Evolutionary conservation across 176 grass and related monocot genomes (phyloP).

Genomic region (Thinopyrum elongatum): DNA sequence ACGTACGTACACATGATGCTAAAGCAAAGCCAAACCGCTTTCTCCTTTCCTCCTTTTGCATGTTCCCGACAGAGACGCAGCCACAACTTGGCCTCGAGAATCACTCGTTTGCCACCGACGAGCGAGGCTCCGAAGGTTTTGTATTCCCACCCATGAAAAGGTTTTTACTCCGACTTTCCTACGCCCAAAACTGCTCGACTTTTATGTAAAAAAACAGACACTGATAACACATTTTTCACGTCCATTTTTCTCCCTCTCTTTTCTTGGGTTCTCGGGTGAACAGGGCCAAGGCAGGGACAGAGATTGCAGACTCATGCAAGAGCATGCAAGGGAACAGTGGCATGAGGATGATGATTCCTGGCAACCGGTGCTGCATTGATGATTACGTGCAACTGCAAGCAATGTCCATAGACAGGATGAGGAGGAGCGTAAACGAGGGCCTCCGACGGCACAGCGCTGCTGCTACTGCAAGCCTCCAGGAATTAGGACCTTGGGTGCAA

Average conservation of each 20-base stretch:
- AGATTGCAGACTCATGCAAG: constrained; percentile 34
- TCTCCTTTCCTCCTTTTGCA: constrained; percentile 21
- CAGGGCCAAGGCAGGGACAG: constrained; percentile 63
- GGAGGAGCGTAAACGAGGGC: constrained; percentile 48
- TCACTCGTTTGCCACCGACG: constrained; percentile 63
- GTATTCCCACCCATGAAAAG: constrained; percentile 66
- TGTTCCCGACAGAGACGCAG: constrained; percentile 54
- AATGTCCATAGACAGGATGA: constrained; percentile 45
- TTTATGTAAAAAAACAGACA: neutral
- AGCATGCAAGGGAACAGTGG: constrained; percentile 57
- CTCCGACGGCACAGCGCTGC: constrained; percentile 43
- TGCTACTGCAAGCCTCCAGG: constrained; percentile 46
- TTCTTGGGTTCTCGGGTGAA: constrained; percentile 26
- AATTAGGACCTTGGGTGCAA: constrained; percentile 50
- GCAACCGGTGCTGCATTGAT: constrained; percentile 59
- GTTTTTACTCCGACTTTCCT: constrained; percentile 35
- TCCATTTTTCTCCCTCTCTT: neutral
- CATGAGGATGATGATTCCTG: constrained; percentile 34
- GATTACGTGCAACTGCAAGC: constrained; percentile 66
- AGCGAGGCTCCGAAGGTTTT: constrained; percentile 67
- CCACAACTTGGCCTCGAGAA: constrained; percentile 29
- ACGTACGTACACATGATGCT: neutral
- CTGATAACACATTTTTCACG: neutral
- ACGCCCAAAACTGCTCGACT: neutral
- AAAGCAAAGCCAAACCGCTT: constrained; percentile 45